Evolutionary conservation across 352 stramenopile species (phyloP).

Genomic region (Globisporangium radiosum): DNA sequence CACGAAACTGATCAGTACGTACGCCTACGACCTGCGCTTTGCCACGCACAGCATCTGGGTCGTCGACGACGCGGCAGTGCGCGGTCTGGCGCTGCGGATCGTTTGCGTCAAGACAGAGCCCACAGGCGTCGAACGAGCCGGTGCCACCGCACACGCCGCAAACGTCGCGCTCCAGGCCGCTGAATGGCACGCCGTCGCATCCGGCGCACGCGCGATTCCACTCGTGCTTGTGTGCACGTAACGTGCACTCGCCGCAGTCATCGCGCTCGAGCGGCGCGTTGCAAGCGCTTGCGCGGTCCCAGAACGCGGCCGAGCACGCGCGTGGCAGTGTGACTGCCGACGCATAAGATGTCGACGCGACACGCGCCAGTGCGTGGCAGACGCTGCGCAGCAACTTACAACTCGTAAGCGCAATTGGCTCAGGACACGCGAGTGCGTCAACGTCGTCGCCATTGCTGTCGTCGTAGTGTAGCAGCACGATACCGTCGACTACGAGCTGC

Average conservation of each 20-base stretch:
- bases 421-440: slow-evolving; percentile 3
- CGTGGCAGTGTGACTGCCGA: slow-evolving; percentile 6
- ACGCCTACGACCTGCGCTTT: slow-evolving; percentile 14
- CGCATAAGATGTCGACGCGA: too few species aligned
- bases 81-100: slow-evolving; percentile 26
- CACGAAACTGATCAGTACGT: slow-evolving; percentile 1
- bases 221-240: background rate
- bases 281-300: too few species aligned
- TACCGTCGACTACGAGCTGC: slow-evolving; percentile 21
- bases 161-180: slow-evolving; percentile 11
- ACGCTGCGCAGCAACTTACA: background rate
- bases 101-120: slow-evolving; percentile 23
- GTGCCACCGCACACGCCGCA: slow-evolving; percentile 27
- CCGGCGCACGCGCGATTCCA: slow-evolving; percentile 24
- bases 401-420: background rate
- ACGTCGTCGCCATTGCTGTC: too few species aligned
- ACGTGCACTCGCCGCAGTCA: slow-evolving; percentile 20
- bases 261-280: slow-evolving; percentile 18
- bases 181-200: slow-evolving; percentile 22
- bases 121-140: slow-evolving; percentile 31
- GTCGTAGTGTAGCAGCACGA: too few species aligned
- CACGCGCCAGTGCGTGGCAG: slow-evolving; percentile 1
- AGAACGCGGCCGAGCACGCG: slow-evolving; percentile 17
- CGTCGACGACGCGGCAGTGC: slow-evolving; percentile 21
- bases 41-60: slow-evolving; percentile 19